phyloP scores from a whole-genome alignment of 495 filamentous ascomycete species.

The Pyrenula massariospora region DNA sequence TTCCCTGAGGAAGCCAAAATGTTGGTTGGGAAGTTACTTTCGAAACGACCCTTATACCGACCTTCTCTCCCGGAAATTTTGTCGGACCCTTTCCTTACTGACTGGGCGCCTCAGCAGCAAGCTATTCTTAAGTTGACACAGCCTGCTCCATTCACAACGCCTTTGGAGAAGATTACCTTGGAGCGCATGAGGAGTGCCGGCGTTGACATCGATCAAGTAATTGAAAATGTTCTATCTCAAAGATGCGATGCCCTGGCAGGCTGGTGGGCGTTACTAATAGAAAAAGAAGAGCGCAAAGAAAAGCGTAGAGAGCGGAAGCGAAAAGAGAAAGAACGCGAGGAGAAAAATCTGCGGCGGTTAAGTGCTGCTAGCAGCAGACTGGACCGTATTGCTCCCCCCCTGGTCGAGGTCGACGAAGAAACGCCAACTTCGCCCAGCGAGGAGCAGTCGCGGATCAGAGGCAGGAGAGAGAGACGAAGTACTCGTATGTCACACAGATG shows the following conservation, averaged over 20 bases:
- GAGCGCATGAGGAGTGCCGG: slow-evolving; percentile 92
- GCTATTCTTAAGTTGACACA: slow-evolving; percentile 79
- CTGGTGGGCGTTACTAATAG: slow-evolving; percentile 92
- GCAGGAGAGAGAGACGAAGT: slow-evolving; percentile 45
- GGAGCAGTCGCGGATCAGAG: slow-evolving; percentile 26
- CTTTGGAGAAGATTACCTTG: slow-evolving; percentile 80
- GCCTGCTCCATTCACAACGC: slow-evolving; percentile 75
- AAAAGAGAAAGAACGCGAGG: slow-evolving; percentile 71
- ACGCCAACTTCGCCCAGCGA: slow-evolving; percentile 20
- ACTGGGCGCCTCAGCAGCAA: slow-evolving; percentile 79
- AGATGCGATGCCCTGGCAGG: slow-evolving; percentile 82
- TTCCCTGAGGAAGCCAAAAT: slow-evolving; percentile 65
- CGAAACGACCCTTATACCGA: slow-evolving; percentile 76
- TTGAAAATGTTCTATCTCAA: slow-evolving; percentile 85
- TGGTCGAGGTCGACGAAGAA: slow-evolving; percentile 68
- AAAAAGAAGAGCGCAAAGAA: slow-evolving; percentile 91
- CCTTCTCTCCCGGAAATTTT: slow-evolving; percentile 83
- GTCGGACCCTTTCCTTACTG: slow-evolving; percentile 76
- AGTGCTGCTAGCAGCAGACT: slow-evolving; percentile 79
- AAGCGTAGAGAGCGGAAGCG: slow-evolving; percentile 72
- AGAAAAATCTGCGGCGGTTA: slow-evolving; percentile 65
- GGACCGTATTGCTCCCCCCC: slow-evolving; percentile 61
- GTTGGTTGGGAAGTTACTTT: slow-evolving; percentile 65
- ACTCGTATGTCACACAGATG: slow-evolving; percentile 13
- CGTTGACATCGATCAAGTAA: slow-evolving; percentile 86